Evolutionary conservation across 2,329 filamentous ascomycete species (phyloP).

Genomic region (Microdochium trichocladiopsis): DNA sequence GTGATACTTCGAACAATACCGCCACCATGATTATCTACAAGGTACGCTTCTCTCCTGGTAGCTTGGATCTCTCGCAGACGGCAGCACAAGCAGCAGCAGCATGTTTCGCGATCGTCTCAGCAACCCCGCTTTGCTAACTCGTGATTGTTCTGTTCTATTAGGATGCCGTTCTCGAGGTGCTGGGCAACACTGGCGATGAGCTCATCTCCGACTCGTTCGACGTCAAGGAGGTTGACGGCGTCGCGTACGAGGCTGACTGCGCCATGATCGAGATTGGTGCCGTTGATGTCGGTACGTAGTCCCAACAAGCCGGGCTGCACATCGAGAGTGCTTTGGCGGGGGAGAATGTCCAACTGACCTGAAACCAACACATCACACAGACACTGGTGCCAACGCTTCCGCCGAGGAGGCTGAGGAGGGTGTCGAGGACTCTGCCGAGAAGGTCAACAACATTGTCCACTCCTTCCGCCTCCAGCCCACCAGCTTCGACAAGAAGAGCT

Average conservation of each 20-base stretch:
- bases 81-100: background rate
- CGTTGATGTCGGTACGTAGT: constrained; percentile 62
- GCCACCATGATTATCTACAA: constrained; percentile 70
- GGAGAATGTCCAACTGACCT: no score
- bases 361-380: constrained; percentile 35
- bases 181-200: constrained; percentile 62
- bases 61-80: constrained; percentile 10
- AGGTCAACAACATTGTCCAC: constrained; percentile 89
- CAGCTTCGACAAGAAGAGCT: constrained; percentile 80
- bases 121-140: background rate
- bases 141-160: constrained; percentile 26
- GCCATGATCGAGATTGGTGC: constrained; percentile 76
- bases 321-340: no score
- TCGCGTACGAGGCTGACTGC: constrained; percentile 88
- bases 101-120: constrained; percentile 16
- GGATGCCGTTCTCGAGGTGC: constrained; percentile 70
- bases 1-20: constrained; percentile 12
- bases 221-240: constrained; percentile 70
- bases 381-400: constrained; percentile 93
- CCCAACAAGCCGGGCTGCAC: background rate
- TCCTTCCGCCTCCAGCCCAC: constrained; percentile 83
- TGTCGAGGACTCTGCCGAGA: constrained; percentile 60
- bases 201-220: constrained; percentile 93
- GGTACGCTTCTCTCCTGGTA: constrained; percentile 35
- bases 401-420: constrained; percentile 81